phyloP scores from a whole-genome alignment of 2,329 filamentous ascomycete genomes.

The Diaporthe batatas region DNA sequence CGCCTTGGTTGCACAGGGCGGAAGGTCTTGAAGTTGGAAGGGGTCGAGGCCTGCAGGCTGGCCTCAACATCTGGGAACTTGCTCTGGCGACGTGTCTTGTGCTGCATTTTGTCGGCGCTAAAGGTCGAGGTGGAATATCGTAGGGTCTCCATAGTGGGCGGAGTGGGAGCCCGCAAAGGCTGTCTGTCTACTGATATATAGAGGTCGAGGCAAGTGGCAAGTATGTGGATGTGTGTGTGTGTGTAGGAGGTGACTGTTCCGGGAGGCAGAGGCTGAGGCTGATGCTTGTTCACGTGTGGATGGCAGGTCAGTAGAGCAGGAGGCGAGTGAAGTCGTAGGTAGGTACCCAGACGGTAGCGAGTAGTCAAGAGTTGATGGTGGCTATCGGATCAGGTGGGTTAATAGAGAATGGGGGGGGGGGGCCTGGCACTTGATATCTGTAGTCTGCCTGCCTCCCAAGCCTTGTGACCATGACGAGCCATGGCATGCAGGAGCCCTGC shows the following conservation, averaged over 20 bases:
- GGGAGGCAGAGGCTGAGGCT: conserved; percentile 6
- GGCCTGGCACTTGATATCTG: conserved; percentile 16
- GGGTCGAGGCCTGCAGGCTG: conserved; percentile 16
- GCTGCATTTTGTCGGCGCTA: conserved; percentile 32
- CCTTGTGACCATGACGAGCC: conserved; percentile 18
- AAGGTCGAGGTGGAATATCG: conserved; percentile 8
- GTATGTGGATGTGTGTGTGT: background rate
- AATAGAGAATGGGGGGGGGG: background rate
- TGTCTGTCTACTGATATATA: conserved; percentile 21
- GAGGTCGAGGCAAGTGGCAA: conserved; percentile 16
- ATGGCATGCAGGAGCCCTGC: conserved; percentile 17
- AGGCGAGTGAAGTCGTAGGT: background rate
- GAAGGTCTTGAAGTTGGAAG: conserved; percentile 8
- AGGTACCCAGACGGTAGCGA: background rate
- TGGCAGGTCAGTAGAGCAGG: conserved; percentile 13
- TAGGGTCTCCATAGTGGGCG: conserved; percentile 15
- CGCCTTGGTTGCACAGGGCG: conserved; percentile 10
- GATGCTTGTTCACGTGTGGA: conserved; percentile 18
- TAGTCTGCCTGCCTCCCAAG: conserved; percentile 20
- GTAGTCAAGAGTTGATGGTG: conserved; percentile 1
- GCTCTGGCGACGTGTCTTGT: conserved; percentile 28
- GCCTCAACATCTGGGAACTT: conserved; percentile 34
- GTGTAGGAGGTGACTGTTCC: background rate
- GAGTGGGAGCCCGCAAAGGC: background rate
- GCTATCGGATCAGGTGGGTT: conserved; percentile 17